Percentiles rank a stretch among this genome's conserved stretches.
These are phyloP conservation scores for Diplocarpon mali DNA, from an alignment of 2,329 filamentous ascomycete genomes.

Conservation along the genomic window DNA sequence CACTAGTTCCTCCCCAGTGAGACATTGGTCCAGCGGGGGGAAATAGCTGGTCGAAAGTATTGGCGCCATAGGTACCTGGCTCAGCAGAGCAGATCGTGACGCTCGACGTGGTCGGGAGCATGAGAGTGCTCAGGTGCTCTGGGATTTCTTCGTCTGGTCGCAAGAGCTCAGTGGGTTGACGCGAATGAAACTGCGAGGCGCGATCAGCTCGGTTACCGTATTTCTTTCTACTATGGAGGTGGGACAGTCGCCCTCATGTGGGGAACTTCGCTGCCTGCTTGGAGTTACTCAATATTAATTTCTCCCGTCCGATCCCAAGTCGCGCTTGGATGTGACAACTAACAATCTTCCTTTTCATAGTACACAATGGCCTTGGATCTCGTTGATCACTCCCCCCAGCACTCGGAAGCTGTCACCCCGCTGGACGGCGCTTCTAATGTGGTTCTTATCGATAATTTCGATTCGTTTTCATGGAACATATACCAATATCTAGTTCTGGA, in stretches of 20 bases:
- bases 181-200: constrained; percentile 7
- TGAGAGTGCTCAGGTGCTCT: constrained; percentile 8
- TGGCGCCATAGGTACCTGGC: constrained; percentile 53
- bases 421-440: constrained; percentile 79
- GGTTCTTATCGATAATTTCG: constrained; percentile 96
- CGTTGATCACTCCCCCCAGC: constrained; percentile 77
- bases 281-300: too few species aligned
- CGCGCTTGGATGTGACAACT: neutral
- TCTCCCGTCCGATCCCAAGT: too few species aligned
- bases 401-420: constrained; percentile 63
- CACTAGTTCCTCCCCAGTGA: constrained; percentile 68
- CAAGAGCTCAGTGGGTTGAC: constrained; percentile 7
- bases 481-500: constrained; percentile 98
- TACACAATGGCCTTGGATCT: constrained; percentile 35
- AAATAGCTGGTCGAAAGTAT: constrained; percentile 63
- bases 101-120: constrained; percentile 21
- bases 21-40: constrained; percentile 73
- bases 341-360: neutral
- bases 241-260: too few species aligned
- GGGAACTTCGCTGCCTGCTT: too few species aligned
- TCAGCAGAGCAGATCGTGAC: constrained; percentile 30
- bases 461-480: constrained; percentile 98
- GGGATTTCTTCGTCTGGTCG: neutral
- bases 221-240: neutral
- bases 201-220: constrained; percentile 1